phyloP scores from a whole-genome alignment of 805 yeast genomes.

The Kluyveromyces siamensis region DNA sequence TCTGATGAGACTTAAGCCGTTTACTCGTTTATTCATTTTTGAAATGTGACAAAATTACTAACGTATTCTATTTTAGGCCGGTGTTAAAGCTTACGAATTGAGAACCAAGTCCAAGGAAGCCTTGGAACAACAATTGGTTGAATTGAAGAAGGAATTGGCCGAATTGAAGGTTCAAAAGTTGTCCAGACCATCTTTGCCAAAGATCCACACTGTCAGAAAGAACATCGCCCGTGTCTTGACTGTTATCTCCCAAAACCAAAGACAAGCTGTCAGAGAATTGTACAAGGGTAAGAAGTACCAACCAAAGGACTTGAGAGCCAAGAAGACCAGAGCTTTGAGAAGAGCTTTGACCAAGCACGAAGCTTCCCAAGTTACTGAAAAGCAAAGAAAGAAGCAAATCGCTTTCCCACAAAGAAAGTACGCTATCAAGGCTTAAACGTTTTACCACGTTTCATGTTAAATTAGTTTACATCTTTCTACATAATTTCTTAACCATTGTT shows the following conservation, averaged over 20 bases:
- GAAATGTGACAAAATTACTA: conserved; percentile 3
- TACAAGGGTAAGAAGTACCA: conserved; percentile 91
- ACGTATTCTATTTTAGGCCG: conserved; percentile 45
- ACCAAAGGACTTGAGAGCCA: conserved; percentile 98
- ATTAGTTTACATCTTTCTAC: conserved; percentile 4
- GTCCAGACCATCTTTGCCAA: conserved; percentile 88
- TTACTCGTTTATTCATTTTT: not conserved
- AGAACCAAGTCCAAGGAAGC: conserved; percentile 95
- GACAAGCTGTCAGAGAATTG: conserved; percentile 89
- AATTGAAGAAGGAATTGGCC: conserved; percentile 94
- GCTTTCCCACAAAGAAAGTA: conserved; percentile 98
- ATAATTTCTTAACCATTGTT: conserved; percentile 1
- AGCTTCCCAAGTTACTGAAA: conserved; percentile 71
- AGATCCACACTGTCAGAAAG: conserved; percentile 95
- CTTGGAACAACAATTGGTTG: conserved; percentile 88
- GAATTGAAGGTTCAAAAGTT: conserved; percentile 92
- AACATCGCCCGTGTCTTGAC: conserved; percentile 98
- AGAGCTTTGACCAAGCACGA: conserved; percentile 87
- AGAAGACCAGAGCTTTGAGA: conserved; percentile 99
- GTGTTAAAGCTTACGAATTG: conserved; percentile 91
- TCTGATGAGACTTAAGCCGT: too few relatives aligned
- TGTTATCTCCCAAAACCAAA: conserved; percentile 91
- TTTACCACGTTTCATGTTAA: conserved; percentile 2
- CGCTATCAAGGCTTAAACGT: conserved; percentile 90
- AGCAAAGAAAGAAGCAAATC: conserved; percentile 82